phyloP scores from a whole-genome alignment of 345 rosid genomes.

The Eucalyptus erythrocorys region DNA sequence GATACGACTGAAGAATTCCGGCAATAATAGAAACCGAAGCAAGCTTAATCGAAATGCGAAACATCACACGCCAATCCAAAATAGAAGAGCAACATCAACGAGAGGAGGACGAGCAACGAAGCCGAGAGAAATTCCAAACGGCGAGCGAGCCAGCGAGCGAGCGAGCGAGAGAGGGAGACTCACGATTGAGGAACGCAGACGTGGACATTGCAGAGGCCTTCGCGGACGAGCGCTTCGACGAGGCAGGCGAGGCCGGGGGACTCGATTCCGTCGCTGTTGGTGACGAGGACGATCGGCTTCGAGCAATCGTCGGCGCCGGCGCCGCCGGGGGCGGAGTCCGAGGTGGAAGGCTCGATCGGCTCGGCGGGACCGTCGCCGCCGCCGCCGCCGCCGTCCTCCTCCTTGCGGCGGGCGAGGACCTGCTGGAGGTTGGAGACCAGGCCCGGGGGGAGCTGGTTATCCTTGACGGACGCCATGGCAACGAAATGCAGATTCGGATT shows the following conservation, averaged over 20 bases:
- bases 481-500: not conserved
- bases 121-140: not conserved
- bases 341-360: constrained; percentile 29
- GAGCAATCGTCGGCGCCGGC: constrained; percentile 24
- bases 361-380: not conserved
- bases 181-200: constrained; percentile 97
- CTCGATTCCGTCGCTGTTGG: constrained; percentile 86
- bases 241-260: constrained; percentile 82
- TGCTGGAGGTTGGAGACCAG: constrained; percentile 81
- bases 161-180: constrained; percentile 5
- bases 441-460: constrained; percentile 60
- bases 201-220: constrained; percentile 67
- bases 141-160: not conserved
- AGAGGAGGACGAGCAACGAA: not conserved
- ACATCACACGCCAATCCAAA: not conserved
- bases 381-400: constrained; percentile 6
- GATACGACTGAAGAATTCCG: not conserved
- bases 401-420: constrained; percentile 49
- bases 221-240: constrained; percentile 74
- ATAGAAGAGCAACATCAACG: not conserved
- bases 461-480: constrained; percentile 32
- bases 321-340: not conserved
- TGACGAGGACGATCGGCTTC: constrained; percentile 75
- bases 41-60: not conserved
- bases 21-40: not conserved